A percentile compares a stretch with the other conserved stretches of the same genome.
Conservation (phyloP, 1,284 basidiomycete genomes). For the Ceratobasidium sp. region DNA sequence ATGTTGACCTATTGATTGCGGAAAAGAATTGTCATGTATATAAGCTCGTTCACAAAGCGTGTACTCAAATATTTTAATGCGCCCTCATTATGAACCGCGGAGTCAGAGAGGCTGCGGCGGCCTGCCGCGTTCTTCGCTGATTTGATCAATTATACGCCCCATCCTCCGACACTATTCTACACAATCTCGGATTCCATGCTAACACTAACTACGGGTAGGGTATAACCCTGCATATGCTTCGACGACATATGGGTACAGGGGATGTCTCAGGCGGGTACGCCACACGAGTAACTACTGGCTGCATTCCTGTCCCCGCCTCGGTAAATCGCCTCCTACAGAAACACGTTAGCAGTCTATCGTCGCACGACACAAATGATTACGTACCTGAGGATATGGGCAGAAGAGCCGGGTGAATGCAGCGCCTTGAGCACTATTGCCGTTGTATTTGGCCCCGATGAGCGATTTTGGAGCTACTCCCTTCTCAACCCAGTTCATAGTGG, state of each 20-base stretch:
- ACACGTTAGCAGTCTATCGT: background rate
- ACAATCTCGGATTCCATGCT: too few relatives aligned
- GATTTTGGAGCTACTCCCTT: slow-evolving; percentile 25
- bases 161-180: too few relatives aligned
- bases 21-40: too few relatives aligned
- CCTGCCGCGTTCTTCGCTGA: too few relatives aligned
- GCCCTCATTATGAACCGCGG: too few relatives aligned
- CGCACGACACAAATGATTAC: background rate
- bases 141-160: too few relatives aligned
- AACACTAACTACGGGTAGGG: too few relatives aligned
- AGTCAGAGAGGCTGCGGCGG: too few relatives aligned
- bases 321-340: background rate
- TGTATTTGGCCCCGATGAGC: slow-evolving; percentile 16
- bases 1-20: too few relatives aligned
- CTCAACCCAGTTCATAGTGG: slow-evolving; percentile 27
- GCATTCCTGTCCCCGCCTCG: background rate
- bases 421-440: slow-evolving; percentile 6
- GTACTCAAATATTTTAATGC: too few relatives aligned
- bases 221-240: too few relatives aligned
- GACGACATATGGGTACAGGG: background rate
- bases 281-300: slow-evolving; percentile 1
- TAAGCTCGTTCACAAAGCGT: too few relatives aligned
- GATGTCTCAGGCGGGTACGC: background rate
- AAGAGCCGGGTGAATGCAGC: slow-evolving; percentile 27
- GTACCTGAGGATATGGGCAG: slow-evolving; percentile 32